Percentiles rank a stretch among this genome's conserved stretches.
These are phyloP conservation scores for Ophiostoma tasmaniense DNA, from an alignment of 2,329 filamentous ascomycete species.

Conservation along the genomic window DNA sequence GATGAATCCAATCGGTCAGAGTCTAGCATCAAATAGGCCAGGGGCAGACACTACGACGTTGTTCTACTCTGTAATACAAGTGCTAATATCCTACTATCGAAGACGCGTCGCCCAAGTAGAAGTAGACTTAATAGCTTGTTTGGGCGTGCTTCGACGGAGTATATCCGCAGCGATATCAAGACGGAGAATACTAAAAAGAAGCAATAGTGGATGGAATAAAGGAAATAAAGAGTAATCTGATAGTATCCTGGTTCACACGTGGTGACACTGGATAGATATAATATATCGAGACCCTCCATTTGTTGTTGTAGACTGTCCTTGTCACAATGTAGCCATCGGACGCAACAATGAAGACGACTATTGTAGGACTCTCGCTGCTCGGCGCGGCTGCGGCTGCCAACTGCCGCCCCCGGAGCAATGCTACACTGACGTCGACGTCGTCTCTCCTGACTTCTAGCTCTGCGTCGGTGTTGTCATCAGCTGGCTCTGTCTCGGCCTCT, in stretches of 20 bases:
- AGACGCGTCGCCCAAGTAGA: background rate
- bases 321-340: background rate
- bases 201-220: background rate
- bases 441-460: background rate
- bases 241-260: background rate
- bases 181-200: background rate
- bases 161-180: background rate
- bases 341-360: background rate
- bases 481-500: no score
- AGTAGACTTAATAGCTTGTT: background rate
- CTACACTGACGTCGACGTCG: background rate
- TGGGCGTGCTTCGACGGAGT: background rate
- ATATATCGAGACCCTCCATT: background rate
- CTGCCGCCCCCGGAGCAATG: background rate
- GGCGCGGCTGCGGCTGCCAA: background rate
- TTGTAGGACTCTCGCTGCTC: background rate
- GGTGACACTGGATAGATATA: background rate
- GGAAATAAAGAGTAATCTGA: background rate
- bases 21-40: background rate
- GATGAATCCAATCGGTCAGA: background rate
- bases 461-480: background rate
- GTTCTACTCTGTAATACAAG: background rate
- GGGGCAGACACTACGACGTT: background rate
- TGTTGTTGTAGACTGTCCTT: background rate
- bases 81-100: background rate